These are phyloP conservation scores for Suillus americanus DNA, from an alignment of 768 basidiomycete species.

Conservation along the genomic window DNA sequence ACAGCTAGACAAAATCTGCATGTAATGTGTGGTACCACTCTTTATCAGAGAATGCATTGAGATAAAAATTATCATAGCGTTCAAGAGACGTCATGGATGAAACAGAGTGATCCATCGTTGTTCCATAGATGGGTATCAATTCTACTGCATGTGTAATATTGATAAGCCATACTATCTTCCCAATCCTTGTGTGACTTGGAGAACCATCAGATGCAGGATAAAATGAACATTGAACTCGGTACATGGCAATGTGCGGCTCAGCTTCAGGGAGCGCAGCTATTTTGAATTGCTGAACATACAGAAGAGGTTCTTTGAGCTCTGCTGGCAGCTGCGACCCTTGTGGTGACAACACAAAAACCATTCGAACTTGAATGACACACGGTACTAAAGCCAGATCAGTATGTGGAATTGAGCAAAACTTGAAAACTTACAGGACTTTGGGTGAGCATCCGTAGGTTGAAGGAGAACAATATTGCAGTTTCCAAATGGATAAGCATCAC, in stretches of 20 bases:
- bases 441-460: not conserved
- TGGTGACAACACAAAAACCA: constrained; percentile 10
- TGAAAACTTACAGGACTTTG: not conserved
- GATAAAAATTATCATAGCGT: too few relatives aligned
- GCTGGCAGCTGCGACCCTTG: not conserved
- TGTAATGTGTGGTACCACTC: not conserved
- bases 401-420: not conserved
- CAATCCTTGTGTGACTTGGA: not conserved
- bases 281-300: constrained; percentile 4
- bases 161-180: not conserved
- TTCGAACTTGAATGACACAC: constrained; percentile 17
- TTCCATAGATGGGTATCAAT: too few relatives aligned
- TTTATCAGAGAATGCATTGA: constrained; percentile 7
- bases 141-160: too few relatives aligned
- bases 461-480: constrained; percentile 16
- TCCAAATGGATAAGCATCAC: constrained; percentile 18
- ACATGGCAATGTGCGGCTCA: not conserved
- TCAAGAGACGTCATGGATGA: too few relatives aligned
- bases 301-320: not conserved
- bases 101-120: too few relatives aligned
- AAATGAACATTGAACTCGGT: not conserved
- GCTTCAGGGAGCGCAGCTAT: not conserved
- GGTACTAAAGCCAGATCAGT: not conserved
- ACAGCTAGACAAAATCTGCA: not conserved
- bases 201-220: not conserved